Evolutionary conservation across 2,329 filamentous ascomycete genomes (phyloP), one percentile per base, ranked within the genome.

Genomic region (Lojkania enalia): DNA sequence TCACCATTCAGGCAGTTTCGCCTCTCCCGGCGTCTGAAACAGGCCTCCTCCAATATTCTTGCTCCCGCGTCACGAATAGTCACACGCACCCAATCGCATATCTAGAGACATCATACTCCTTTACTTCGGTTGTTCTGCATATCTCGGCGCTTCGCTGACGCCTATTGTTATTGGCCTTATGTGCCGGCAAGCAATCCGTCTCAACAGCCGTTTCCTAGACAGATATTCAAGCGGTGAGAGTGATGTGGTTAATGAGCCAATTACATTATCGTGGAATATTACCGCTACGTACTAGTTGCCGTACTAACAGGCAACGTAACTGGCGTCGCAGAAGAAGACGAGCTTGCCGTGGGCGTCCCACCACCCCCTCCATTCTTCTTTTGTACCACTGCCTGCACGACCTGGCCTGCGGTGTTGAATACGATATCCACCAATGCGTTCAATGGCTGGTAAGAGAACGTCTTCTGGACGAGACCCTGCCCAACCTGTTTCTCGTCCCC

Each of bases 391-490:
- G 78, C 78, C 52, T 78, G 75, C 20, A 81, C 77, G 12, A 81
- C 75, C 62, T 81, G 79, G 0, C 78, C 77, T 2, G 77, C 73
- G 1, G 74, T 60, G 57, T 82, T 81, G 56, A 78, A 78, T 15
- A 82, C 70, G 46, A 82, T 79, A 44, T 82, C 74, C 12, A 82
- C 76, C 44, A 82, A 58, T 2, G 76, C 70, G 41, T 72, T 75
- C 25, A 82, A 64, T 20, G 77, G 69, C 16, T 71, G 65, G 51
- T 81, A 81, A 3, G 65, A 68, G 54, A 75, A 82, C n/a, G 74
- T 76, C 66, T 77, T 81, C 60, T 81, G 74, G 4, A 71, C 71
- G 18, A 70, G 52, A 2, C 69, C 70, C 36, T 69, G 60, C n/a
- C 60, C 63, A 47, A 72, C 37, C 44, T 60, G 60, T 60, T 64